A percentile compares a stretch with the other conserved stretches of the same genome.
Evolutionary conservation across 2,329 filamentous ascomycete genomes (phyloP).

Genomic region (Hypoxylon sp.): DNA sequence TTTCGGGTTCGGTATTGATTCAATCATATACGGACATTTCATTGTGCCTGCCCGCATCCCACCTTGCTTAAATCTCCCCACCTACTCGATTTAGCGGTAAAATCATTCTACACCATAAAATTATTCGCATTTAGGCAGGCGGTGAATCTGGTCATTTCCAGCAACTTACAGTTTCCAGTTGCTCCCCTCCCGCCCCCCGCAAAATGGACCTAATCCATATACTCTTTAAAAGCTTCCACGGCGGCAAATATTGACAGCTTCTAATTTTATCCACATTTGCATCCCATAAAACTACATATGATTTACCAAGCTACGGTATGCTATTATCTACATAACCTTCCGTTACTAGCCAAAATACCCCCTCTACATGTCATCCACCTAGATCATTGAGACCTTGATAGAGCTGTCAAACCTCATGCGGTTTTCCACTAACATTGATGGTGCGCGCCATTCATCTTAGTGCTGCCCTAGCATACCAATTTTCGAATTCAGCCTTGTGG

Average conservation of each 20-base stretch:
- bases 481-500: slow-evolving; percentile 4
- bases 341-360: background rate
- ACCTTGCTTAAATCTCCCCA: slow-evolving; percentile 39
- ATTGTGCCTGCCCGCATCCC: slow-evolving; percentile 32
- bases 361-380: background rate
- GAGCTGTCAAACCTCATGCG: slow-evolving; percentile 12
- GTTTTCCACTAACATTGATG: slow-evolving; percentile 3
- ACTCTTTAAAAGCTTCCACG: slow-evolving; percentile 7
- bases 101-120: slow-evolving; percentile 37
- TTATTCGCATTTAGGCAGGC: slow-evolving; percentile 35
- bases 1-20: slow-evolving; percentile 29
- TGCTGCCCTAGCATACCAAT: background rate
- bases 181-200: background rate
- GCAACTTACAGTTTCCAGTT: slow-evolving; percentile 11
- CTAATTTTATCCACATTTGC: background rate
- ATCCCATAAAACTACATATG: background rate
- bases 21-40: slow-evolving; percentile 32
- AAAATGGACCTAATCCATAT: background rate
- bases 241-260: background rate
- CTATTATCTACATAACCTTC: background rate
- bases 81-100: slow-evolving; percentile 46
- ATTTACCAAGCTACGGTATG: background rate
- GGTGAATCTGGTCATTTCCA: slow-evolving; percentile 29
- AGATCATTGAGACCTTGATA: background rate
- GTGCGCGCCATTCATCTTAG: slow-evolving; percentile 1